phyloP scores from a whole-genome alignment of 768 basidiomycete species.

The Leucocoprinus leucothites region DNA sequence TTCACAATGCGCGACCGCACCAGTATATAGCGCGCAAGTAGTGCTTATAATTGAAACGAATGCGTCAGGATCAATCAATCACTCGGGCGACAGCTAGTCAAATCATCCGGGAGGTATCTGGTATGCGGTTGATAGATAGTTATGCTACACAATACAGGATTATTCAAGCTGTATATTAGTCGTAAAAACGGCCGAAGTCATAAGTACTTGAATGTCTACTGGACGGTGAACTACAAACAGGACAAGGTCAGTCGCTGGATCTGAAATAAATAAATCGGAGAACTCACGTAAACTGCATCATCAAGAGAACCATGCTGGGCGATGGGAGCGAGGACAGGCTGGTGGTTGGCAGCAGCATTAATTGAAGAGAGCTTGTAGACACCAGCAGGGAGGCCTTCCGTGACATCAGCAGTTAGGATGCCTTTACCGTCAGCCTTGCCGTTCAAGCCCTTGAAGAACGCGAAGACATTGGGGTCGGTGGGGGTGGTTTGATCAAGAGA shows the following conservation, averaged over 20 bases:
- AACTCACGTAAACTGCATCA: slow-evolving; percentile 53
- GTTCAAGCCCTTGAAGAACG: slow-evolving; percentile 57
- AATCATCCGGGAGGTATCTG: neutral
- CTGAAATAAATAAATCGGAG: neutral
- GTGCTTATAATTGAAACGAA: no score
- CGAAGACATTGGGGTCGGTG: slow-evolving; percentile 48
- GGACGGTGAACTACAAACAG: slow-evolving; percentile 24
- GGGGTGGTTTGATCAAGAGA: slow-evolving; percentile 42
- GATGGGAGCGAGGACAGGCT: slow-evolving; percentile 55
- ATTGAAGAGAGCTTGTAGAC: slow-evolving; percentile 60
- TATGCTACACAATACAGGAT: neutral
- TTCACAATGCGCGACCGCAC: no score
- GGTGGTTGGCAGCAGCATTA: slow-evolving; percentile 57
- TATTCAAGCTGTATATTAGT: neutral
- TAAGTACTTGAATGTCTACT: slow-evolving; percentile 12
- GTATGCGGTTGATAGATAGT: neutral
- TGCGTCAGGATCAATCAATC: no score
- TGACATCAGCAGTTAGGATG: slow-evolving; percentile 47
- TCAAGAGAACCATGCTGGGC: slow-evolving; percentile 60
- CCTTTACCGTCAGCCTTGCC: slow-evolving; percentile 37
- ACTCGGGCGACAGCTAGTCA: no score
- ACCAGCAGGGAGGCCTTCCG: slow-evolving; percentile 55
- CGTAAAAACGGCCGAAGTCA: neutral
- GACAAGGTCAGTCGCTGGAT: neutral
- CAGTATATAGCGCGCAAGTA: no score